These are phyloP conservation scores for Panicum virgatum DNA, from an alignment of 202 grass and related monocot species.

Conservation along the genomic window DNA sequence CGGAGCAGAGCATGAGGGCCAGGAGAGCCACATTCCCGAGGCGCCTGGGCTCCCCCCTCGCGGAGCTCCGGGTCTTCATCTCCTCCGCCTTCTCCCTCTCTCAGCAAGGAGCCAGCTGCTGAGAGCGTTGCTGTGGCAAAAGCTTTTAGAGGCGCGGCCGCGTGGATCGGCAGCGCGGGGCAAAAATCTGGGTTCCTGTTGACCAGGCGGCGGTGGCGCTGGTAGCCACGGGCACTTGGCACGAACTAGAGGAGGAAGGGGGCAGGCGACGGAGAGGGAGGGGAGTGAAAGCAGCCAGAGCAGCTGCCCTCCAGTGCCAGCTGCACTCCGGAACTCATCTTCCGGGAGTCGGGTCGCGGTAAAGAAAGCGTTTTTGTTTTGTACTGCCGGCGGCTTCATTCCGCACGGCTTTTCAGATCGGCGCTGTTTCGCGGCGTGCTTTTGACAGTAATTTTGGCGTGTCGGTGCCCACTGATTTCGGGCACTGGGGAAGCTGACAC, in stretches of 20 bases:
- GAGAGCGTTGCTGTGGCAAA: background rate
- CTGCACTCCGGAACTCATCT: too few species aligned
- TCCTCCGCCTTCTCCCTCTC: background rate
- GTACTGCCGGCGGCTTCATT: background rate
- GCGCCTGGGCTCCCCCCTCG: constrained; percentile 53
- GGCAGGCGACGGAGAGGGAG: background rate
- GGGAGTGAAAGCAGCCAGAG: constrained; percentile 20
- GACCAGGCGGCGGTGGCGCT: background rate
- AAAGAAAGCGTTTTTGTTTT: constrained; percentile 3
- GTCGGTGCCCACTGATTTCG: background rate
- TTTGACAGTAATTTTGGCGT: background rate
- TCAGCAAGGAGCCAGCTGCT: background rate
- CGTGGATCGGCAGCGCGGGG: background rate
- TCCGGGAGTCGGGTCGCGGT: background rate
- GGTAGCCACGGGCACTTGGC: constrained; percentile 22
- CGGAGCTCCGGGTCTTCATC: constrained; percentile 69
- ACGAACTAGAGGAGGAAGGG: background rate
- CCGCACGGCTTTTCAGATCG: constrained; percentile 11
- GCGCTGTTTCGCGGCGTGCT: background rate
- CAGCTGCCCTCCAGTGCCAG: background rate
- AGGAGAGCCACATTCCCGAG: constrained; percentile 62
- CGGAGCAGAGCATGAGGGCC: constrained; percentile 68
- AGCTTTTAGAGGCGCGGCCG: background rate
- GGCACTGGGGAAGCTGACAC: background rate
- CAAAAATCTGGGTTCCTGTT: background rate